These are phyloP conservation scores for Bipolaris bicolor DNA, from an alignment of 2,329 filamentous ascomycete species.

Conservation along the genomic window DNA sequence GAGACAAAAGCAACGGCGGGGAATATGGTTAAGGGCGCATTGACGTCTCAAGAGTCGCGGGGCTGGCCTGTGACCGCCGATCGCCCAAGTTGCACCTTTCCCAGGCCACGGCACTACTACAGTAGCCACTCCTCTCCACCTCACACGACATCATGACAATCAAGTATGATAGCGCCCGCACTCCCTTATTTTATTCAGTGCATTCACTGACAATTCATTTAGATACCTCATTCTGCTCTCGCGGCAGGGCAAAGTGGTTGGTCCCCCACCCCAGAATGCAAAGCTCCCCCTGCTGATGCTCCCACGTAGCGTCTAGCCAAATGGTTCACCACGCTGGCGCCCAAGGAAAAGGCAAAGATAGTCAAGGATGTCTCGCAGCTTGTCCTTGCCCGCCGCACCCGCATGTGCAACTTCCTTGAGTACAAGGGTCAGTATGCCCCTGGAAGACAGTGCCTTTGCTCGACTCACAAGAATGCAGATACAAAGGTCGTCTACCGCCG, in stretches of 20 bases:
- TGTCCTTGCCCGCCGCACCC: constrained; percentile 90
- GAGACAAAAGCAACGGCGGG: constrained; percentile 5
- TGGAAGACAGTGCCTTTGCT: constrained; percentile 20
- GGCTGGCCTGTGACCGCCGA: constrained; percentile 29
- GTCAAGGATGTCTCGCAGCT: constrained; percentile 99
- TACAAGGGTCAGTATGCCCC: constrained; percentile 78
- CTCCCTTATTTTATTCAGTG: no score
- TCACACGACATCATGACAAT: constrained; percentile 57
- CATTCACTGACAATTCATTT: constrained; percentile 15
- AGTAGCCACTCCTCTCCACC: constrained; percentile 12
- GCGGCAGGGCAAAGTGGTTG: constrained; percentile 97
- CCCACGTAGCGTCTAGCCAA: constrained; percentile 85
- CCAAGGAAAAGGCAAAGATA: constrained; percentile 99
- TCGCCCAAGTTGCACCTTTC: constrained; percentile 21
- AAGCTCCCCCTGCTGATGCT: constrained; percentile 38
- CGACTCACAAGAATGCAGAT: constrained; percentile 63
- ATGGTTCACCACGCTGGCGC: constrained; percentile 98
- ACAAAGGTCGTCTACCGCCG: constrained; percentile 98
- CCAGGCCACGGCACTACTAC: neutral
- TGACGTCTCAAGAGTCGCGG: constrained; percentile 31
- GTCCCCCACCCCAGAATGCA: constrained; percentile 51
- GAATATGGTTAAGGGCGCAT: constrained; percentile 25
- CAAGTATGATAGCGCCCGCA: constrained; percentile 52
- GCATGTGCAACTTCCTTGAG: constrained; percentile 99
- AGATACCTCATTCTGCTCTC: constrained; percentile 98